These are phyloP conservation scores for Aurifilum marmelostoma DNA, from an alignment of 2,329 filamentous ascomycete genomes.

Conservation along the genomic window DNA sequence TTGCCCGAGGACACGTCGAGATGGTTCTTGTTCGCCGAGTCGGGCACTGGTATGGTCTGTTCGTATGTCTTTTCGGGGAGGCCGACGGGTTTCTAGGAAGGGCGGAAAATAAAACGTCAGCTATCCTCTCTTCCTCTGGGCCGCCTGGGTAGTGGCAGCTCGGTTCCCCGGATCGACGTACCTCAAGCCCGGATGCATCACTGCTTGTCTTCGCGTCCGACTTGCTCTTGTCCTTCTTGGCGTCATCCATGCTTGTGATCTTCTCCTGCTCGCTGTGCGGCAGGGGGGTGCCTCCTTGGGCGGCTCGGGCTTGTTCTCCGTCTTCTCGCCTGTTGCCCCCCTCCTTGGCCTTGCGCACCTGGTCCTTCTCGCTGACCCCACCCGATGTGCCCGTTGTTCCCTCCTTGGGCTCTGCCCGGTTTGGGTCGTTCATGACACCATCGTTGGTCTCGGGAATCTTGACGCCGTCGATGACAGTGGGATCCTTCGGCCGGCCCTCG, in stretches of 20 bases:
- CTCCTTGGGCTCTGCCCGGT: slow-evolving; percentile 74
- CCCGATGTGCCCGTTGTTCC: slow-evolving; percentile 89
- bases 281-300: slow-evolving; percentile 85
- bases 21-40: slow-evolving; percentile 67
- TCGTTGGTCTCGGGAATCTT: slow-evolving; percentile 68
- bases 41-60: slow-evolving; percentile 69
- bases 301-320: slow-evolving; percentile 75
- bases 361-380: slow-evolving; percentile 85
- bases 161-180: too few relatives aligned
- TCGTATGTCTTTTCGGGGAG: slow-evolving; percentile 80
- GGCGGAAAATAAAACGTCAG: slow-evolving; percentile 14
- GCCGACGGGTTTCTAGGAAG: slow-evolving; percentile 75
- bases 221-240: slow-evolving; percentile 46
- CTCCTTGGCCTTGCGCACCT: slow-evolving; percentile 71
- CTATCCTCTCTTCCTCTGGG: slow-evolving; percentile 6
- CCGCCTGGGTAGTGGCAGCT: too few relatives aligned
- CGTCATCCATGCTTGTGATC: slow-evolving; percentile 49
- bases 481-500: slow-evolving; percentile 55
- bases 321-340: slow-evolving; percentile 65
- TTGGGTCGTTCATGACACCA: slow-evolving; percentile 91
- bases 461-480: slow-evolving; percentile 60
- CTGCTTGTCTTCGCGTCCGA: slow-evolving; percentile 42
- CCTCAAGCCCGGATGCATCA: slow-evolving; percentile 59
- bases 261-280: slow-evolving; percentile 81
- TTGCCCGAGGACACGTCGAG: slow-evolving; percentile 49